phyloP scores from a whole-genome alignment of 441 rosid genomes.

The Pelargonium citronellum region DNA sequence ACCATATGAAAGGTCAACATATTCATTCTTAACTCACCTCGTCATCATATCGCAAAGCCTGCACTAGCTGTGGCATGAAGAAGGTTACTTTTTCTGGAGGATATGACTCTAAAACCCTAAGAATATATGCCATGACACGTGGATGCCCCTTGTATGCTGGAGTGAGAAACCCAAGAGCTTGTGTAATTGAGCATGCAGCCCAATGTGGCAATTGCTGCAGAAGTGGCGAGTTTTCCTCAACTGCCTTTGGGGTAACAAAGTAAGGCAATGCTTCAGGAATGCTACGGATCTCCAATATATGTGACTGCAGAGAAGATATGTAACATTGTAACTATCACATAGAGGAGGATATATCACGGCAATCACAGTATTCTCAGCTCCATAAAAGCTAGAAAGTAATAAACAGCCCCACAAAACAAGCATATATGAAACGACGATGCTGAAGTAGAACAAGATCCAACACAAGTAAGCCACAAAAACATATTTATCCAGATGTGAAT shows the following conservation, averaged over 20 bases:
- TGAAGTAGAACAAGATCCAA: too few relatives aligned
- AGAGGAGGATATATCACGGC: too few relatives aligned
- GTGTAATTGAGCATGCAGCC: slow-evolving; percentile 95
- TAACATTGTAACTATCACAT: not conserved
- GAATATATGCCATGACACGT: slow-evolving; percentile 98
- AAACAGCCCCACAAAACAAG: too few relatives aligned
- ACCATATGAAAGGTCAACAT: slow-evolving; percentile 4
- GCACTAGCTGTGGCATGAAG: slow-evolving; percentile 99
- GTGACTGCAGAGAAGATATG: slow-evolving; percentile 42
- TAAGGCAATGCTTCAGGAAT: slow-evolving; percentile 93
- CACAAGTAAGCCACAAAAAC: too few relatives aligned
- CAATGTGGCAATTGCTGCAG: slow-evolving; percentile 97
- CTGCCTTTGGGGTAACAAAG: slow-evolving; percentile 86
- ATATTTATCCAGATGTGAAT: too few relatives aligned
- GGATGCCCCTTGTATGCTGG: slow-evolving; percentile 94
- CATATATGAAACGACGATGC: too few relatives aligned
- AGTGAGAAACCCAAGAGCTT: slow-evolving; percentile 89
- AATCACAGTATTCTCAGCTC: too few relatives aligned
- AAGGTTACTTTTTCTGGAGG: slow-evolving; percentile 94
- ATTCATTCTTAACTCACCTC: slow-evolving; percentile 45
- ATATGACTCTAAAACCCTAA: slow-evolving; percentile 91
- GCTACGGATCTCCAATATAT: slow-evolving; percentile 62
- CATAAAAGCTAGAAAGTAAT: too few relatives aligned
- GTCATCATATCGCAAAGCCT: slow-evolving; percentile 85
- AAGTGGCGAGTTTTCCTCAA: slow-evolving; percentile 80